Percentiles rank a stretch among this genome's conserved stretches.
These are phyloP conservation scores for Malus sieversii DNA, from an alignment of 306 rosid genomes.

Conservation along the genomic window DNA sequence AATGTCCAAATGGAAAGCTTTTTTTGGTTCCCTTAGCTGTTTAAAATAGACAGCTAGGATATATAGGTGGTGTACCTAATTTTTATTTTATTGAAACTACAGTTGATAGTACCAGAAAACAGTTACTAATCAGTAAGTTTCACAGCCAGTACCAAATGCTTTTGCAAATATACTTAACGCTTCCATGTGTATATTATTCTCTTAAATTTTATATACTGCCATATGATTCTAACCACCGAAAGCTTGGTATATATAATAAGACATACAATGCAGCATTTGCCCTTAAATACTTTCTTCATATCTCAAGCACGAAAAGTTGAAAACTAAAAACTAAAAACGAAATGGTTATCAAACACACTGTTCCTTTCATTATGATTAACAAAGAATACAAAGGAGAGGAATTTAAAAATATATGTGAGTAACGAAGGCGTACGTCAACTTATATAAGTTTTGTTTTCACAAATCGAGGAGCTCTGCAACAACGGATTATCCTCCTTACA, in stretches of 20 bases:
- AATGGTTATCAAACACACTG: background rate
- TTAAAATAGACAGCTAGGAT: no score
- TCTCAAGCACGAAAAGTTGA: background rate
- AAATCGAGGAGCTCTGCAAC: constrained; percentile 19
- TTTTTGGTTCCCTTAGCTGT: no score
- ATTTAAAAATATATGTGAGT: background rate
- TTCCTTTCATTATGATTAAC: background rate
- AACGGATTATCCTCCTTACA: constrained; percentile 58
- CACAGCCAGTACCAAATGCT: background rate
- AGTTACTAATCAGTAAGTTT: background rate
- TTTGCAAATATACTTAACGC: background rate
- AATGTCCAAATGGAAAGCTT: no score
- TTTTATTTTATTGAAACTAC: no score
- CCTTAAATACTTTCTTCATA: background rate
- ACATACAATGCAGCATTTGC: background rate
- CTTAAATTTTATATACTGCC: background rate
- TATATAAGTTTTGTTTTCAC: constrained; percentile 29
- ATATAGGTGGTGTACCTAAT: no score
- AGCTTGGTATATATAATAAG: background rate
- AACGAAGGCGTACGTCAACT: background rate
- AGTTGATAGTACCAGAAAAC: no score
- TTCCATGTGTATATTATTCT: background rate
- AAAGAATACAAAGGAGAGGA: background rate
- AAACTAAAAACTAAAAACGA: background rate
- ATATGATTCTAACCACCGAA: background rate